Conservation (phyloP, 164 flowering plant genomes). For the Cinnamomum micranthum region DNA sequence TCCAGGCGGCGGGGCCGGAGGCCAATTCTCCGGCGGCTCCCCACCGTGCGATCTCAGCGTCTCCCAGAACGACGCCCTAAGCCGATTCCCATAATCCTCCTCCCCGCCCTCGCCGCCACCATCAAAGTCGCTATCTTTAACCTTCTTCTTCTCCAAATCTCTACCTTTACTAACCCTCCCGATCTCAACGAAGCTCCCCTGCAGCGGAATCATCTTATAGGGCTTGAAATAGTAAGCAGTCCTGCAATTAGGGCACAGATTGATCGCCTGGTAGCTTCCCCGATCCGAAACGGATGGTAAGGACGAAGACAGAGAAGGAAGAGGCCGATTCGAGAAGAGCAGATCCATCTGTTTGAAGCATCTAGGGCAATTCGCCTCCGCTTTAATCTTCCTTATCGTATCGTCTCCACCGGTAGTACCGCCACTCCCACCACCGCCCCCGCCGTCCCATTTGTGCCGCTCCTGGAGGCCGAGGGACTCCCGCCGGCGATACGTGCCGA, state of each 20-base stretch:
- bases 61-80: slow-evolving; percentile 67
- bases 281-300: background rate
- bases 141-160: slow-evolving; percentile 16
- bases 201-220: slow-evolving; percentile 50
- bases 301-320: slow-evolving; percentile 9
- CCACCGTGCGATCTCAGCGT: slow-evolving; percentile 53
- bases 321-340: slow-evolving; percentile 49
- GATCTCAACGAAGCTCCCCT: slow-evolving; percentile 84
- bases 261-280: slow-evolving; percentile 45
- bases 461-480: slow-evolving; percentile 48
- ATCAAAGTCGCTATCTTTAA: background rate
- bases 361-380: slow-evolving; percentile 80
- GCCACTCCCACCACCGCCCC: slow-evolving; percentile 11
- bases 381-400: slow-evolving; percentile 48
- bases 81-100: slow-evolving; percentile 30
- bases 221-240: slow-evolving; percentile 74
- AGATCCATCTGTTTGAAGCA: slow-evolving; percentile 76
- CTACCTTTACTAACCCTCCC: slow-evolving; percentile 31
- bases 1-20: slow-evolving; percentile 32
- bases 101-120: slow-evolving; percentile 13
- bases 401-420: slow-evolving; percentile 15
- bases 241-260: slow-evolving; percentile 88
- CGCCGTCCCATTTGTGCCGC: slow-evolving; percentile 73
- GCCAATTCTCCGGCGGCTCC: slow-evolving; percentile 69
- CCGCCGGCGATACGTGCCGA: slow-evolving; percentile 26